Base-by-base conservation (phyloP, 805 yeast genomes). In the Wickerhamiella kazuoi region DNA sequence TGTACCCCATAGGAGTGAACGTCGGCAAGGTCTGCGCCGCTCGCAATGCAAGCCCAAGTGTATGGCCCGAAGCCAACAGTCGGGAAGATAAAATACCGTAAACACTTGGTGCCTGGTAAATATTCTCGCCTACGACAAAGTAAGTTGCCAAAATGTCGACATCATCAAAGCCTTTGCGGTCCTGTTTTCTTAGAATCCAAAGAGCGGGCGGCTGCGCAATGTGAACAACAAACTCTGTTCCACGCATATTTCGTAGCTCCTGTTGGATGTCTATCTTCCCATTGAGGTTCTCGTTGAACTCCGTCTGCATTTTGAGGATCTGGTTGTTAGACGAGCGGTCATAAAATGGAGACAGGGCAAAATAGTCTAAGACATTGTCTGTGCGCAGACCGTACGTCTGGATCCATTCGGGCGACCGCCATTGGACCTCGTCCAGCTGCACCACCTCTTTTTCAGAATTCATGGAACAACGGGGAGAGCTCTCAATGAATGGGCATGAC, bases 361-460 rank as follows among this genome's bases (percentile, higher is more conserved):
- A 86, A 59, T 90, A 90, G 43, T 90, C 97, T 17, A 90, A 67
- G 1, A 90, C 95, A 53, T 86, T 90, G 39, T 76, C 93, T 0
- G 93, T 79, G 34, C 84, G 68, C 19, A 90, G 69, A 4, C 63
- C 96, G 55, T 75, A 76, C 39, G 76, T 71, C 54, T 84, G 94
- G 46, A 90, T 83, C 93, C 95, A 90, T 57, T 90, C 98, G 1
- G 98, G 97, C 3, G 90, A 78, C 47, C 86, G 73, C 98, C 98
- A 90, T 56, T 86, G 97, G 32, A 90, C 68, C 51, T 87, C 96
- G 53, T 86, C 96, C 21, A 86, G 63, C 23, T 47, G 50, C 21
- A 50, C 48, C 16, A 17, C 26, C 9, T 21, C 30, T 30, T 16
- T 29, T 7, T 29, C 17, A 8, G 7, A 14, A 15, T 29, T 23